These are phyloP conservation scores for Venturiaceae sp. DNA, from an alignment of 2,329 filamentous ascomycete species.

Conservation along the genomic window DNA sequence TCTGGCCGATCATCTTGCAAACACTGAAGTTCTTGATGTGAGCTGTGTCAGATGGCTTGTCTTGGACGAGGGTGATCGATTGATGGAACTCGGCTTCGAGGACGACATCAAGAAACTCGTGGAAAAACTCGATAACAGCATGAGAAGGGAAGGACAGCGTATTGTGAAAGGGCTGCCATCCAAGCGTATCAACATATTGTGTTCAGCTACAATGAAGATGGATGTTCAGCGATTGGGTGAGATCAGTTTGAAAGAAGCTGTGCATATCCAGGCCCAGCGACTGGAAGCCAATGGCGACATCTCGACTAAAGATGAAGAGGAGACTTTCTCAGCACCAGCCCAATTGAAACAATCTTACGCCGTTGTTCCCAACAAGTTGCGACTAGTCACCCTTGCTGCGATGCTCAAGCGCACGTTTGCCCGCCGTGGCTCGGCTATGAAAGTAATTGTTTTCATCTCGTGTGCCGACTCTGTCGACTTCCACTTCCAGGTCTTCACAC, in stretches of 20 bases:
- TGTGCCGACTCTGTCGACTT: slow-evolving; percentile 97
- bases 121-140: slow-evolving; percentile 57
- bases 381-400: slow-evolving; percentile 77
- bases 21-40: slow-evolving; percentile 82
- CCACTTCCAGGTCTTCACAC: slow-evolving; percentile 74
- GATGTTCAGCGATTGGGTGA: slow-evolving; percentile 89
- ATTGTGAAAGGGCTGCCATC: slow-evolving; percentile 58
- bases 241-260: slow-evolving; percentile 87
- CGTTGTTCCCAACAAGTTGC: slow-evolving; percentile 78
- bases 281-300: slow-evolving; percentile 41
- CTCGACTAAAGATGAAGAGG: slow-evolving; percentile 33
- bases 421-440: slow-evolving; percentile 85
- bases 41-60: slow-evolving; percentile 89
- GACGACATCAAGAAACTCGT: slow-evolving; percentile 87
- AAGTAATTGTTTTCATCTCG: slow-evolving; percentile 92
- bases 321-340: slow-evolving; percentile 67
- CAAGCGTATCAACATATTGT: slow-evolving; percentile 77
- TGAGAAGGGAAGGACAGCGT: background rate
- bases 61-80: slow-evolving; percentile 89
- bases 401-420: slow-evolving; percentile 81
- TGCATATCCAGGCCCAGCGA: slow-evolving; percentile 67
- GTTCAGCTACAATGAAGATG: slow-evolving; percentile 97
- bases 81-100: slow-evolving; percentile 98
- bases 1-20: slow-evolving; percentile 81
- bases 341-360: slow-evolving; percentile 91